phyloP scores from a whole-genome alignment of 192 early-diverging fungal genomes.

The Spinellus fusiger region DNA sequence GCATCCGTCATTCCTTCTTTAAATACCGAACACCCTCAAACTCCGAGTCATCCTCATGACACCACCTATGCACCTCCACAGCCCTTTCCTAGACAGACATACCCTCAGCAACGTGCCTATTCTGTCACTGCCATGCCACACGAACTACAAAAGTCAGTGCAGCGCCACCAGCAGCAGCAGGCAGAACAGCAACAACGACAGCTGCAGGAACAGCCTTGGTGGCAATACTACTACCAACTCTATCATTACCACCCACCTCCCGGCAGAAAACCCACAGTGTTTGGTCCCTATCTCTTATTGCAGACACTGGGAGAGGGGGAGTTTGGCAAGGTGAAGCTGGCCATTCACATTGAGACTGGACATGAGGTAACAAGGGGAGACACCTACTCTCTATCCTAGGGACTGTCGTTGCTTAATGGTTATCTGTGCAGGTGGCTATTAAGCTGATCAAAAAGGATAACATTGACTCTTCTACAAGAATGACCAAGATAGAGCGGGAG shows the following conservation, averaged over 20 bases:
- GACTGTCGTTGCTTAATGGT: not conserved
- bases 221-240: conserved; percentile 24
- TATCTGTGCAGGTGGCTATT: conserved; percentile 69
- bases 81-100: conserved; percentile 33
- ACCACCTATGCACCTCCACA: conserved; percentile 4
- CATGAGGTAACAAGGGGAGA: conserved; percentile 50
- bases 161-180: conserved; percentile 5
- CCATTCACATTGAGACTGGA: conserved; percentile 69
- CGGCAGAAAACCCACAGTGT: conserved; percentile 53
- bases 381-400: not conserved
- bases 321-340: conserved; percentile 97
- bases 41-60: conserved; percentile 10
- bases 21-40: conserved; percentile 8
- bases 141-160: conserved; percentile 13
- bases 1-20: conserved; percentile 1
- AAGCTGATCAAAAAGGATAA: conserved; percentile 93
- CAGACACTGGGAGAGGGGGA: conserved; percentile 98
- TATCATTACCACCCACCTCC: conserved; percentile 27
- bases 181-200: conserved; percentile 15
- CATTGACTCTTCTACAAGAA: conserved; percentile 74
- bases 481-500: conserved; percentile 90
- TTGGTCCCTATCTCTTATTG: conserved; percentile 89
- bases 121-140: conserved; percentile 38
- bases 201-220: conserved; percentile 30
- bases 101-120: conserved; percentile 43